Evolutionary conservation across 148 eudicot species (phyloP).

Genomic region (Rhododendron ovatum): DNA sequence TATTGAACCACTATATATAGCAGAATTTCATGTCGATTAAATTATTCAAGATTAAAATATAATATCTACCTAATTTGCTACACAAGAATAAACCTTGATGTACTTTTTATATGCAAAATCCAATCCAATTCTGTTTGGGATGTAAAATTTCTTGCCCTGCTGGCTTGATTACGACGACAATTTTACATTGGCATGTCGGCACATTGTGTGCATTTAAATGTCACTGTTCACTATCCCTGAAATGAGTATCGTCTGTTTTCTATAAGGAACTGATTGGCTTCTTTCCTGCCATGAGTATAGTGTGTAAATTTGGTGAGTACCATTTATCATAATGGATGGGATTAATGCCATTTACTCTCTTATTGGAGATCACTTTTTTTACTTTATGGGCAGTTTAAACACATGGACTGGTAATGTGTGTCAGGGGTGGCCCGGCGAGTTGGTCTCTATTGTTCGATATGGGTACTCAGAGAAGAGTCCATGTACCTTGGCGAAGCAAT

Average conservation of each 20-base stretch:
- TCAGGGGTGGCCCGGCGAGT: background rate
- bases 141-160: background rate
- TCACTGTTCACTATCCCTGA: background rate
- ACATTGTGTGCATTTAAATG: background rate
- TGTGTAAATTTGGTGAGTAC: background rate
- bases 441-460: background rate
- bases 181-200: background rate
- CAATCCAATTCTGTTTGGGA: background rate
- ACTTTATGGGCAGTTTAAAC: background rate
- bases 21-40: background rate
- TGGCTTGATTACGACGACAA: background rate
- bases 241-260: background rate
- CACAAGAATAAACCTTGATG: background rate
- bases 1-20: background rate
- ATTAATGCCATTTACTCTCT: background rate
- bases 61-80: background rate
- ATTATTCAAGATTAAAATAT: background rate
- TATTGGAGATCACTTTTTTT: background rate
- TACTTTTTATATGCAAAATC: background rate
- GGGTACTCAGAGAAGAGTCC: background rate
- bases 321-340: background rate
- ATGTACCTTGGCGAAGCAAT: background rate
- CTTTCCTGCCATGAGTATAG: background rate
- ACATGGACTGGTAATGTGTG: background rate
- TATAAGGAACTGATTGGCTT: background rate